Base-by-base conservation (phyloP, 2,329 filamentous ascomycete species). In the Paraphoma sp. region DNA sequence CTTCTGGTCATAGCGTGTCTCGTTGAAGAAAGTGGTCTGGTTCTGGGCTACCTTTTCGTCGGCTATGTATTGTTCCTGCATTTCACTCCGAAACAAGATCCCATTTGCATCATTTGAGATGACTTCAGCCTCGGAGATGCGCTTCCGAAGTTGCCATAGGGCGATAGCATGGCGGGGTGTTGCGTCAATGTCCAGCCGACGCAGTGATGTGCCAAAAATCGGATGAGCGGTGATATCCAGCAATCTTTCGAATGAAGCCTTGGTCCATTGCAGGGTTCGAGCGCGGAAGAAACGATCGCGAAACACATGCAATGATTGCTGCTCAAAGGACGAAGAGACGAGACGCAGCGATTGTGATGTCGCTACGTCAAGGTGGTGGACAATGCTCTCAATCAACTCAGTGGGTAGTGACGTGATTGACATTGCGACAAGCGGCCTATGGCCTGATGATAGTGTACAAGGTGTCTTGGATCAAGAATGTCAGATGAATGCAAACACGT, bases 1-100 rank as follows among this genome's bases (percentile, higher is more conserved):
- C 16, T 67, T 69, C 10, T 57, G 61, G 33, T 73, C 70, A 42
- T 58, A 51, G n/a, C 64, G 60, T 0, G 68, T 68, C 46, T 73
- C 69, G 29, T 63, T 71, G 61, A 69, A 73, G 45, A 60, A 69
- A 4, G 54, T 63, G 6, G 60, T 54, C 1, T 42, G 31, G 2
- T 60, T 48, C 6, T 66, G 54, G 9, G 61, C 55, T 1, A 51
- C 49, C 12, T 62, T 57, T 11, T 54, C 30, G 8, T 55, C 54
- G 2, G 30, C 23, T 0, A 42, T 14, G 42, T 47, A 52, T 52
- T 57, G 31, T 33, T 54, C n/a, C 48, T 51, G 47, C 3, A 63
- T 38, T 16, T 23, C 36, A 29, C 46, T 45, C 12, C 47, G 40
- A 30, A 51, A 42, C 1, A 42, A 41, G 2, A 46, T 30, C 2